Evolutionary conservation across 768 basidiomycete species (phyloP).

Genomic region (Mycena crocata): DNA sequence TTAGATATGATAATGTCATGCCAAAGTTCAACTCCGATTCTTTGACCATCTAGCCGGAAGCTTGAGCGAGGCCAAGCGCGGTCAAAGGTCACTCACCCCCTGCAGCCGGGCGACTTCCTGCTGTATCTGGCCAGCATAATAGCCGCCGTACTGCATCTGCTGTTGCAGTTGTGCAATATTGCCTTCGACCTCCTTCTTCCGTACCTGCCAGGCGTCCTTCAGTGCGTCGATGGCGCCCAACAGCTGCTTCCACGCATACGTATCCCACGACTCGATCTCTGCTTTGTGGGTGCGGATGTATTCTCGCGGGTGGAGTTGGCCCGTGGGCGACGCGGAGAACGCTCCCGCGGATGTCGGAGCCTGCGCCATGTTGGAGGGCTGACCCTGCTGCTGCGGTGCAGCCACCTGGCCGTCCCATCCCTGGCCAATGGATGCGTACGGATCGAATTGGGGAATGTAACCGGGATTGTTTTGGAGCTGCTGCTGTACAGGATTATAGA

Average conservation of each 20-base stretch:
- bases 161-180: constrained; percentile 57
- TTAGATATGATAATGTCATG: constrained; percentile 26
- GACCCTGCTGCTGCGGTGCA: constrained; percentile 33
- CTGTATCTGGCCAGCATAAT: constrained; percentile 60
- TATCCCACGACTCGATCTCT: constrained; percentile 79
- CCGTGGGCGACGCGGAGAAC: constrained; percentile 43
- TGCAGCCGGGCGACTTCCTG: constrained; percentile 70
- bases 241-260: constrained; percentile 78
- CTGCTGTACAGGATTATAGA: constrained; percentile 58
- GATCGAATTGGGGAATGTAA: constrained; percentile 65
- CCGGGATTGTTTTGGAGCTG: constrained; percentile 59
- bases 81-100: constrained; percentile 55
- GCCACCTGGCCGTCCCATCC: constrained; percentile 49
- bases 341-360: constrained; percentile 16
- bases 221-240: constrained; percentile 71
- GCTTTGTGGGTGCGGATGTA: constrained; percentile 73
- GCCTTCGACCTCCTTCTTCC: constrained; percentile 66
- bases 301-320: constrained; percentile 74
- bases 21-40: constrained; percentile 67
- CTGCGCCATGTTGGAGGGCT: constrained; percentile 33
- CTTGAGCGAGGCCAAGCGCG: constrained; percentile 23
- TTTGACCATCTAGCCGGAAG: constrained; percentile 57
- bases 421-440: constrained; percentile 59
- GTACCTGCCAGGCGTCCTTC: constrained; percentile 71
- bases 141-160: constrained; percentile 59